These are phyloP conservation scores for Byssothecium circinans DNA, from an alignment of 2,329 filamentous ascomycete genomes.

Conservation along the genomic window DNA sequence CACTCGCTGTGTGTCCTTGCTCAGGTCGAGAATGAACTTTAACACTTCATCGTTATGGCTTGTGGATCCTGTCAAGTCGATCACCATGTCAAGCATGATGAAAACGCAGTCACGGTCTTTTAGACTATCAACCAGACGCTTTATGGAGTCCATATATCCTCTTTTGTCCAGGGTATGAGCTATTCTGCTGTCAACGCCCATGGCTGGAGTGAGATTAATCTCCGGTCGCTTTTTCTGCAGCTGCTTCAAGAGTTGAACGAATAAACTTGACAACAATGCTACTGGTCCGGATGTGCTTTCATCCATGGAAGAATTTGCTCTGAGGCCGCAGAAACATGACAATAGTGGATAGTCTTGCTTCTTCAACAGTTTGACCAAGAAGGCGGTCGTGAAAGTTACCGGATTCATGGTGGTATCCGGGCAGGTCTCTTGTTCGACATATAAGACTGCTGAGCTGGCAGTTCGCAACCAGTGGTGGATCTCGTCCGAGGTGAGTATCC, in stretches of 20 bases:
- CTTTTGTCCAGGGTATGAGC: not conserved
- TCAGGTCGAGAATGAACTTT: not conserved
- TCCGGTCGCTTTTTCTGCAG: not conserved
- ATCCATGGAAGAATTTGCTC: conserved; percentile 1
- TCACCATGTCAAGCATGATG: not conserved
- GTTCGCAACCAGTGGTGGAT: not conserved
- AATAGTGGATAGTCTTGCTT: not conserved
- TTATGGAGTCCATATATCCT: not conserved
- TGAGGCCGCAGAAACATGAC: not conserved
- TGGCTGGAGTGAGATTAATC: not conserved
- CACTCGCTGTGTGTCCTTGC: not conserved
- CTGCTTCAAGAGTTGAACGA: not conserved
- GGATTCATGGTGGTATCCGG: not conserved
- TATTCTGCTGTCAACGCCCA: not conserved
- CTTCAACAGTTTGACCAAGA: not conserved
- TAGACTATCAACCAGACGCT: not conserved
- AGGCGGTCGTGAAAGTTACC: not conserved
- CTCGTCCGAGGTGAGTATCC: not conserved
- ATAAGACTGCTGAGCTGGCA: not conserved
- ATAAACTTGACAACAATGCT: not conserved
- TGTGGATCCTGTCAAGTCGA: not conserved
- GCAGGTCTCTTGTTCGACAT: not conserved
- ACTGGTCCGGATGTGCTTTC: not conserved
- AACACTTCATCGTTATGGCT: not conserved
- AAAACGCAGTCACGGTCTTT: not conserved